Base-by-base conservation (phyloP, 345 rosid genomes). In the Murraya paniculata region DNA sequence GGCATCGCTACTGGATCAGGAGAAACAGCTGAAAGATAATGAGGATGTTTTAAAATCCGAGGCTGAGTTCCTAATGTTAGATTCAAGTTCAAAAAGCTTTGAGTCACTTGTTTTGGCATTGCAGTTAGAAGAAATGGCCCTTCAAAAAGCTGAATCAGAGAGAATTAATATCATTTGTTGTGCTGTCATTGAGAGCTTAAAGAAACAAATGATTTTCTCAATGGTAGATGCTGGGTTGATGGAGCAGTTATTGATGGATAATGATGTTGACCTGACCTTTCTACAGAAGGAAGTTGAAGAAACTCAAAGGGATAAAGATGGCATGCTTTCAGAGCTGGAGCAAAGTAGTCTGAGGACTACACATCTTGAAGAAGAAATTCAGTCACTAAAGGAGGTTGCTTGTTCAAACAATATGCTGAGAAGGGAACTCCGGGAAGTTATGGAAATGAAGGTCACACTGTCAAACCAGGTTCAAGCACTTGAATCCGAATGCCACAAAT, bases 81-180 rank as follows among this genome's bases (percentile, higher is more conserved):
- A 88, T 31, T 77, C 83, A 28, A 89, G 72, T 82, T 81, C 92
- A 18, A 96, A 90, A 85, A 97, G 90, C 70, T 64, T 94, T n/a
- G 97, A 90, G 86, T 89, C 86, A 5, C 83, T 89, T 82, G 78
- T 92, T 81, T 74, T 94, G 88, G 82, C 72, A 73, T 88, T 78
- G 39, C 83, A 67, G 82, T 80, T 94, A 66, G 83, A 86, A 78
- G 97, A 92, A 80, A 79, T 78, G 79, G 80, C 83, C 82, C 76
- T 68, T 72, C 71, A 76, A 72, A 81, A 84, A 65, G 82, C 79
- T 56, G 77, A 72, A 78, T 68, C 81, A 62, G 74, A 83, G 68
- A 82, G 74, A 82, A 84, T 81, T 81, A 83, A 83, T 53, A 56
- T 53, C 71, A 75, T 56, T 66, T 84, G 79, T 71, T 68, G 68